Percentiles rank a stretch among this genome's conserved stretches.
phyloP scores from a whole-genome alignment of 805 yeast genomes.

The Barnettozyma sucrosica region DNA sequence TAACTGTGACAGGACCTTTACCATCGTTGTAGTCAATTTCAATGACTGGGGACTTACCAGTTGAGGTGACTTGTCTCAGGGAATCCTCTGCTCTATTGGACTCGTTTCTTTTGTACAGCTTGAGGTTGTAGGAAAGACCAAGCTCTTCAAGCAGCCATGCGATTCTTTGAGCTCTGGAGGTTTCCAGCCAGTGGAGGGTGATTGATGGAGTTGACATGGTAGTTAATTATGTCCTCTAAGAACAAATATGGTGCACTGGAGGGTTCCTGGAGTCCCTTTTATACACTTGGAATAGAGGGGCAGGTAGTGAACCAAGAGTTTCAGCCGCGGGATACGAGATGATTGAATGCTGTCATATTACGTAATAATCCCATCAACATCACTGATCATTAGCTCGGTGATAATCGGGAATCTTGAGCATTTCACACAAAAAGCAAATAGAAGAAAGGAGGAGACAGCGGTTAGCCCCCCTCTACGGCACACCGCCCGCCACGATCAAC shows the following conservation, averaged over 20 bases:
- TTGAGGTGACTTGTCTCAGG: constrained; percentile 48
- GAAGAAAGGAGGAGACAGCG: neutral
- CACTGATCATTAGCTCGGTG: neutral
- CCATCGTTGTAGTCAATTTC: constrained; percentile 36
- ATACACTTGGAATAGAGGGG: neutral
- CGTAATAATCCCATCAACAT: too few species aligned
- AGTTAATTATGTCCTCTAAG: neutral
- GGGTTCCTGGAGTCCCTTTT: neutral
- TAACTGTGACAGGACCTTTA: constrained; percentile 29
- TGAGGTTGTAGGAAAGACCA: constrained; percentile 47
- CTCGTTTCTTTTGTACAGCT: constrained; percentile 44
- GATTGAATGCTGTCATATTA: neutral
- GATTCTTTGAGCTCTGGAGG: constrained; percentile 56
- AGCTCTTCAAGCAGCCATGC: constrained; percentile 63
- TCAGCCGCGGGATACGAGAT: neutral
- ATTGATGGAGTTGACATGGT: constrained; percentile 9
- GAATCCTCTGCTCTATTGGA: constrained; percentile 45
- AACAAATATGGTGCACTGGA: neutral
- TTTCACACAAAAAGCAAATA: neutral
- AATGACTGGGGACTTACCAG: constrained; percentile 60
- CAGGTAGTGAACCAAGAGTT: neutral
- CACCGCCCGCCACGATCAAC: too few species aligned
- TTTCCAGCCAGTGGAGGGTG: constrained; percentile 21
- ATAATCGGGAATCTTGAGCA: neutral
- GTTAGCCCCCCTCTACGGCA: too few species aligned